Conservation (phyloP, 768 basidiomycete genomes). For the Leccinum aurantiacum region DNA sequence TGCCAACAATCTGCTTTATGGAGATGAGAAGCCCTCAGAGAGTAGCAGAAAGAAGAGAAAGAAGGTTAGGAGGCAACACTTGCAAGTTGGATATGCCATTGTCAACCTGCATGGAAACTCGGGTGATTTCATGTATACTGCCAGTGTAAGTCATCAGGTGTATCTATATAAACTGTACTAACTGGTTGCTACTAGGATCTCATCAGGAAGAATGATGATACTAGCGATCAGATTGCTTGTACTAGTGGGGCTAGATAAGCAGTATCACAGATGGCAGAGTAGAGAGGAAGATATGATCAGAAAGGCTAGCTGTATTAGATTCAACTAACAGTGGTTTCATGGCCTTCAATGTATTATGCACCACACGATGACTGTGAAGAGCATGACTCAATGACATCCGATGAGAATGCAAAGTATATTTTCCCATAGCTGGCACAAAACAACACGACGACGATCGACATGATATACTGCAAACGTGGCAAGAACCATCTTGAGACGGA, state of each 20-base stretch:
- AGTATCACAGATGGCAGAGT: neutral
- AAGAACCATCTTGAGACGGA: slow-evolving; percentile 15
- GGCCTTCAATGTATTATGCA: neutral
- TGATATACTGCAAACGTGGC: slow-evolving; percentile 16
- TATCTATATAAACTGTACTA: neutral
- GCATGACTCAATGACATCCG: neutral
- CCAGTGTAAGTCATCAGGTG: neutral
- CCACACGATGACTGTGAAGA: neutral
- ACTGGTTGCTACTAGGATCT: neutral
- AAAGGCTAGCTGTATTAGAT: neutral
- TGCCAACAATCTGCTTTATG: neutral
- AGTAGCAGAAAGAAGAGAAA: neutral
- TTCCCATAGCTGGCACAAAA: slow-evolving; percentile 27
- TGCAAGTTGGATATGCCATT: neutral
- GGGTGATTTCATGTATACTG: neutral
- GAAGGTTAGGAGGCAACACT: neutral
- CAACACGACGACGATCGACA: slow-evolving; percentile 26
- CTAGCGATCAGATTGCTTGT: neutral
- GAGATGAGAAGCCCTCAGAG: neutral
- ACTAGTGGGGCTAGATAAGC: too few species aligned
- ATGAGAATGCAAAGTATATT: slow-evolving; percentile 12
- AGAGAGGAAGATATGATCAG: neutral
- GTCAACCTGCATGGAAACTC: neutral
- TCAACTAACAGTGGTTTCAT: neutral
- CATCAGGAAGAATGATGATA: neutral